Conservation (phyloP, 2,329 filamentous ascomycete genomes). For the Knoxdaviesia proteae region DNA sequence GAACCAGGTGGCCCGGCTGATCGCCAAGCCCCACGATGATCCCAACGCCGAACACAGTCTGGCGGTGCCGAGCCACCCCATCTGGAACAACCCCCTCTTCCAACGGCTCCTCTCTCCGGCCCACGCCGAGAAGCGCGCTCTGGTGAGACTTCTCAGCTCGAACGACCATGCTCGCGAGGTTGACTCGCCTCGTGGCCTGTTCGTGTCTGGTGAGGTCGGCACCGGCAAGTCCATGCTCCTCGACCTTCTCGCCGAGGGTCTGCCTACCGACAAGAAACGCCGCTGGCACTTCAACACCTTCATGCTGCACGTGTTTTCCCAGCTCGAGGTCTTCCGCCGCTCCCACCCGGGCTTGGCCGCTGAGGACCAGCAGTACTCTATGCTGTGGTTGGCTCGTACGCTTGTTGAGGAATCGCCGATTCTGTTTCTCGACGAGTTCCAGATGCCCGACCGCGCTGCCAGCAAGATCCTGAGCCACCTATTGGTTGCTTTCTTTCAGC, state of each 20-base stretch:
- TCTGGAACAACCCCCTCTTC: slow-evolving; percentile 37
- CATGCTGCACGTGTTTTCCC: slow-evolving; percentile 58
- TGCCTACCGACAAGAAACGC: slow-evolving; percentile 52
- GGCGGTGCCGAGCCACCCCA: slow-evolving; percentile 30
- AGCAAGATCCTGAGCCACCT: slow-evolving; percentile 64
- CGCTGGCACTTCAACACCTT: slow-evolving; percentile 75
- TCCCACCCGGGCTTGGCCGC: slow-evolving; percentile 5
- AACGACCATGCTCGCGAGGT: slow-evolving; percentile 53
- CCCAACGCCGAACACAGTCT: slow-evolving; percentile 12
- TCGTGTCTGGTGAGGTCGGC: slow-evolving; percentile 64
- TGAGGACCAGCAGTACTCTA: slow-evolving; percentile 35
- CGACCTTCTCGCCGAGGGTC: slow-evolving; percentile 56
- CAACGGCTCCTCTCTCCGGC: slow-evolving; percentile 30
- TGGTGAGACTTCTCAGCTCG: slow-evolving; percentile 47
- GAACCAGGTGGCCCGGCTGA: slow-evolving; percentile 32
- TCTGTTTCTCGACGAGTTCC: slow-evolving; percentile 66
- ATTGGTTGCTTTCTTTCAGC: slow-evolving; percentile 61
- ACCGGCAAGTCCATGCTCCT: slow-evolving; percentile 75
- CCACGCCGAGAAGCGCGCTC: slow-evolving; percentile 16
- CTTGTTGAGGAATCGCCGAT: slow-evolving; percentile 56
- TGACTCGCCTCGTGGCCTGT: slow-evolving; percentile 51
- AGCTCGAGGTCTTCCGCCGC: slow-evolving; percentile 42
- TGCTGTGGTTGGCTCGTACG: slow-evolving; percentile 56
- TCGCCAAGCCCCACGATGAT: slow-evolving; percentile 13
- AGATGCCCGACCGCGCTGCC: slow-evolving; percentile 57